phyloP scores from a whole-genome alignment of 768 basidiomycete genomes.

The Amanita muscaria region DNA sequence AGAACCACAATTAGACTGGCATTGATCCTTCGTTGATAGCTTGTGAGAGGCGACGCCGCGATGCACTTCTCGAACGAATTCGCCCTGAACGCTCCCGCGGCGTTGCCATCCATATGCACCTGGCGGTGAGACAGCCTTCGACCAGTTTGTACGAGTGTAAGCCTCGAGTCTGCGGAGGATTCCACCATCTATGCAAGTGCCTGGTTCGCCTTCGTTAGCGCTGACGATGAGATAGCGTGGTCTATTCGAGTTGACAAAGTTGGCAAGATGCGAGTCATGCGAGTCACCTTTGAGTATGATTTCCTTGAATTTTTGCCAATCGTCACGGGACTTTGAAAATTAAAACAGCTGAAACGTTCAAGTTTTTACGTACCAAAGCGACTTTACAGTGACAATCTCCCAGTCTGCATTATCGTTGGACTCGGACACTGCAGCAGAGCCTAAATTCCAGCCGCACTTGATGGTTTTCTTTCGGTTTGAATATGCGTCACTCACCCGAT shows the following conservation, averaged over 20 bases:
- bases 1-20: conserved; percentile 80
- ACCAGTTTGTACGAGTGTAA: conserved; percentile 98
- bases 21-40: conserved; percentile 90
- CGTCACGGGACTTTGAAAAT: conserved; percentile 69
- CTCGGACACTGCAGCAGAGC: too few species aligned
- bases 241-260: too few species aligned
- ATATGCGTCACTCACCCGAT: too few species aligned
- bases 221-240: conserved; percentile 97
- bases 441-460: too few species aligned
- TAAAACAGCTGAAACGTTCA: not conserved
- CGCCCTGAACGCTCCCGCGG: conserved; percentile 98
- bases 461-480: too few species aligned
- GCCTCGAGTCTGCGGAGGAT: conserved; percentile 95
- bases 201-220: conserved; percentile 97
- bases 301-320: conserved; percentile 98
- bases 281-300: conserved; percentile 91
- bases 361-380: conserved; percentile 52
- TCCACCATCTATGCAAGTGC: conserved; percentile 98
- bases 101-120: conserved; percentile 95
- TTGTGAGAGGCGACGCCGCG: conserved; percentile 92
- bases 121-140: conserved; percentile 95
- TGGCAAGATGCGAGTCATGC: too few species aligned
- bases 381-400: conserved; percentile 95
- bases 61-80: conserved; percentile 92
- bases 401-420: conserved; percentile 85